Percentiles rank a stretch among this genome's conserved stretches.
Evolutionary conservation across 1,284 basidiomycete species (phyloP).

Genomic region (Sanghuangporus baumii): DNA sequence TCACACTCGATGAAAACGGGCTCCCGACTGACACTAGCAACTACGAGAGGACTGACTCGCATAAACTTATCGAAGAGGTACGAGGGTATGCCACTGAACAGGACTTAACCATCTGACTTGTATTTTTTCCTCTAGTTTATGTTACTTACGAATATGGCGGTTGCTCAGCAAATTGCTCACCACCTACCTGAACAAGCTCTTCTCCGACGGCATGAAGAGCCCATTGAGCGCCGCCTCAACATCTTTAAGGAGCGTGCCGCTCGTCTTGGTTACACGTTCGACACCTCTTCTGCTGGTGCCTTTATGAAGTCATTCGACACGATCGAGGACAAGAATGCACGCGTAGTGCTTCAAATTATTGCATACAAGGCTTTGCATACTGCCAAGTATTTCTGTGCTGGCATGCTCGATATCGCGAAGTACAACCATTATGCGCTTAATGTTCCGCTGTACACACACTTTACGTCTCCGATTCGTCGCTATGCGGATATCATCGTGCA

Average conservation of each 20-base stretch:
- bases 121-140: constrained; percentile 62
- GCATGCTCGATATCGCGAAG: constrained; percentile 98
- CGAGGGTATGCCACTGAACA: constrained; percentile 12
- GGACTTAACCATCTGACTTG: constrained; percentile 8
- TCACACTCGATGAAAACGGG: constrained; percentile 81
- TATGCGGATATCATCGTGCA: constrained; percentile 97
- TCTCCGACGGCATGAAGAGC: constrained; percentile 88
- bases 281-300: constrained; percentile 74
- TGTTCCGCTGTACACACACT: constrained; percentile 93
- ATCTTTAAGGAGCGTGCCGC: constrained; percentile 76
- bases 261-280: constrained; percentile 80
- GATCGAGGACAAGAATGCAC: constrained; percentile 69
- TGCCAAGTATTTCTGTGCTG: constrained; percentile 97
- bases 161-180: constrained; percentile 90
- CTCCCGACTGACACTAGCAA: constrained; percentile 76
- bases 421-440: constrained; percentile 93
- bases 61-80: constrained; percentile 88
- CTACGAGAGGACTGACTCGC: constrained; percentile 64
- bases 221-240: constrained; percentile 83
- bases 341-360: constrained; percentile 72
- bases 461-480: constrained; percentile 89
- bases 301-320: constrained; percentile 80
- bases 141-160: constrained; percentile 85
- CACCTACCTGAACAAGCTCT: constrained; percentile 94
- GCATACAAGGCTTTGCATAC: constrained; percentile 86